A percentile compares a stretch with the other conserved stretches of the same genome.
phyloP scores from a whole-genome alignment of 2,329 filamentous ascomycete species.

The Fusarium hainanense region DNA sequence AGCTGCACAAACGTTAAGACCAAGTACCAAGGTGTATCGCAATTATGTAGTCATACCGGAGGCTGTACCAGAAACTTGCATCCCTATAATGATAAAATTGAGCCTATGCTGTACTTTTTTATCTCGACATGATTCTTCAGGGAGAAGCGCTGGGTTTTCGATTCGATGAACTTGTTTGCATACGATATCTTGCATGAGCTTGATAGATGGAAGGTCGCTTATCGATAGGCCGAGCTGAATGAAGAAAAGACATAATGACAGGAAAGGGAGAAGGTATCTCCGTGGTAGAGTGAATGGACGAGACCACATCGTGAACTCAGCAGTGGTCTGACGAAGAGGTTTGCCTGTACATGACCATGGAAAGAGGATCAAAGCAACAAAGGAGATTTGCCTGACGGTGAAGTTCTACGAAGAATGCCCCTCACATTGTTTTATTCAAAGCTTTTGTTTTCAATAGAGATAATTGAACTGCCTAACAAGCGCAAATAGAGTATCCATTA shows the following conservation, averaged over 20 bases:
- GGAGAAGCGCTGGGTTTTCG: conserved; percentile 13
- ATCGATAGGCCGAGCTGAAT: conserved; percentile 44
- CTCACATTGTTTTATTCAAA: conserved; percentile 1
- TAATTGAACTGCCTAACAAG: conserved; percentile 5
- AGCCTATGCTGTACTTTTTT: conserved; percentile 39
- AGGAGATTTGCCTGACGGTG: background rate
- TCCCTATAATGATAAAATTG: conserved; percentile 37
- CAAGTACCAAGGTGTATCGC: background rate
- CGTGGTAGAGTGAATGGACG: conserved; percentile 27
- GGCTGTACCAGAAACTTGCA: conserved; percentile 37
- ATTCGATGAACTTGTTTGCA: conserved; percentile 31
- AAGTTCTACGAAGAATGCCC: background rate
- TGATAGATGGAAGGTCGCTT: conserved; percentile 37
- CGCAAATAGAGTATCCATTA: conserved; percentile 2
- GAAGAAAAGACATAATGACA: conserved; percentile 39
- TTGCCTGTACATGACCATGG: background rate
- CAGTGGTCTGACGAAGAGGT: background rate
- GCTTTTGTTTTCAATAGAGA: conserved; percentile 5
- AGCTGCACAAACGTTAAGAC: conserved; percentile 22
- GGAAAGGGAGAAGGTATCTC: conserved; percentile 35
- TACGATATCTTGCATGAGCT: conserved; percentile 43
- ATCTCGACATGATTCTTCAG: conserved; percentile 34
- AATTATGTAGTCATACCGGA: conserved; percentile 13
- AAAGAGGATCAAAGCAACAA: background rate
- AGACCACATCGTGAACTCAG: conserved; percentile 20